phyloP scores from a whole-genome alignment of 805 yeast species.

The Zygotorulaspora chibaensis region DNA sequence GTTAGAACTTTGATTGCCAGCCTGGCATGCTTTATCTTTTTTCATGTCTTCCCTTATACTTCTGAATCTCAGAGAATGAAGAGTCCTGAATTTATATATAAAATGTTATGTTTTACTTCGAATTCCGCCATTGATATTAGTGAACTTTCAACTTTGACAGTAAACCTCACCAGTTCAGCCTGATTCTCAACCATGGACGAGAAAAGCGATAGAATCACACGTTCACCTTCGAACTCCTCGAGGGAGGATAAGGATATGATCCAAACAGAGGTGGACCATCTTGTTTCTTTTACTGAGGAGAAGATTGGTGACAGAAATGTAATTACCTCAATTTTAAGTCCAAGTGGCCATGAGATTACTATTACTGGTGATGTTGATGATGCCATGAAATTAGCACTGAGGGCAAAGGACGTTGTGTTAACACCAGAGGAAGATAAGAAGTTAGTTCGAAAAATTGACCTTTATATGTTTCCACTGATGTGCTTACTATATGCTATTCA shows the following conservation, averaged over 20 bases:
- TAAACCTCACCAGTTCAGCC: too few species aligned
- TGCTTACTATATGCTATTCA: constrained; percentile 44
- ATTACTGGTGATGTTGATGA: constrained; percentile 40
- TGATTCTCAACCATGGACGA: not conserved
- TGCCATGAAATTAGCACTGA: constrained; percentile 40
- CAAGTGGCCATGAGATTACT: constrained; percentile 18
- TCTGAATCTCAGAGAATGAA: too few species aligned
- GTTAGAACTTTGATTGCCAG: too few species aligned
- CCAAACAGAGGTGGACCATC: constrained; percentile 2
- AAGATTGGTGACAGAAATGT: constrained; percentile 7
- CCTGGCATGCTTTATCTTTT: too few species aligned
- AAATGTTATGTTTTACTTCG: too few species aligned
- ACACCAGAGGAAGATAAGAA: constrained; percentile 29
- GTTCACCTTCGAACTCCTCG: not conserved
- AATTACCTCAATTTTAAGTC: constrained; percentile 6
- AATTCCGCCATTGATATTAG: too few species aligned
- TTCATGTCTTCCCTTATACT: too few species aligned
- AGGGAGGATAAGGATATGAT: not conserved
- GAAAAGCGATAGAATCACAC: not conserved
- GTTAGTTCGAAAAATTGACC: constrained; percentile 45
- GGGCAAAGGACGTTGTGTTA: constrained; percentile 25
- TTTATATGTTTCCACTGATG: constrained; percentile 44
- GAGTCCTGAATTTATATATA: too few species aligned
- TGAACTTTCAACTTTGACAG: too few species aligned
- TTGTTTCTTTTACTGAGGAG: constrained; percentile 6